Base-by-base conservation (phyloP, 805 yeast species). In the Kodamaea restingae region DNA sequence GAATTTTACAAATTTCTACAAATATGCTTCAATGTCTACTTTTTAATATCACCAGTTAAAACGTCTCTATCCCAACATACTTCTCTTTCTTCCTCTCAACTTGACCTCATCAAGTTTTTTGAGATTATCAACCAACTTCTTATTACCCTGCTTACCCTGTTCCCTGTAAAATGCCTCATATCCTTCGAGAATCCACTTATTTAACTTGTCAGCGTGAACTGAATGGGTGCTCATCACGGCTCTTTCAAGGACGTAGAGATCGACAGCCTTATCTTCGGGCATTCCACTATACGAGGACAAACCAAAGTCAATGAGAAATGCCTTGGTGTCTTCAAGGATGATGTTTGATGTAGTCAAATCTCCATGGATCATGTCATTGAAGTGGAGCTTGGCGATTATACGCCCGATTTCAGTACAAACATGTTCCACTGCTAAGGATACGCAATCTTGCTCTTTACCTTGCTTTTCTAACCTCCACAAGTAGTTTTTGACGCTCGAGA, bases 191-290 rank as follows among this genome's bases (percentile, higher is more conserved):
- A 88, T 52, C 88, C 91, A 81, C 30, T 63, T 58, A 50, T 77
- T 81, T 56, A 88, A 88, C 31, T 58, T 51, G 1, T 70, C 73
- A 2, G 95, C 71, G 52, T 75, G 76, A 4, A 72, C 70, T 0
- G 98, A 91, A 60, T 93, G 98, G 1, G 98, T 93, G 48, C 96
- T 86, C 21, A 78, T 64, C 14, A 93, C 74, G 0, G 98, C 98
- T 51, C 98, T 70, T 60, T 93, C 98, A 44, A 93, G 63, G 8
- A 93, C 98, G 52, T 93, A 93, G 43, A 93, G 60, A 59, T 93
- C 98, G n/a, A 93, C 98, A 3, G 98, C 98, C 60, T 87, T 88
- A 54, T 91, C 98, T 52, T 93, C 98, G 0, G 84, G 75, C 45
- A 88, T 57, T 1, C 73, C 71, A 0, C 95, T 79, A 41, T 80